Percentiles rank a stretch among this genome's conserved stretches.
These are phyloP conservation scores for Boletus insuetus DNA, from an alignment of 768 basidiomycete species.

Conservation along the genomic window DNA sequence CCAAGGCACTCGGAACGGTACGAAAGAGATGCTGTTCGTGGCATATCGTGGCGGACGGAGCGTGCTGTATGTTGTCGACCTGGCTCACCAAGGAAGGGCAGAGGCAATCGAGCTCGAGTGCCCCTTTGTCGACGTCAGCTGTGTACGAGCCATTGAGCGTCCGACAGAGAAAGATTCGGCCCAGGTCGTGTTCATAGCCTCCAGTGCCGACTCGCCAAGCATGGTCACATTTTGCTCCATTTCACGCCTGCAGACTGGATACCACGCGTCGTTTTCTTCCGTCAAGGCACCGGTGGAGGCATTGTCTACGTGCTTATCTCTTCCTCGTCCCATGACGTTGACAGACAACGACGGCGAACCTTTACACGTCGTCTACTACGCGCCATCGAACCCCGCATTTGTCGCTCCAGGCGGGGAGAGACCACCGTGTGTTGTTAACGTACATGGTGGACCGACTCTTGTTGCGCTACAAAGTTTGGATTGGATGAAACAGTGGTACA, in stretches of 20 bases:
- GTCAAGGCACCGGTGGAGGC: not conserved
- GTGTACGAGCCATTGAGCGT: not conserved
- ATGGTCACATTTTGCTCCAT: not conserved
- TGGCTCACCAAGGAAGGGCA: not conserved
- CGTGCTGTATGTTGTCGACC: not conserved
- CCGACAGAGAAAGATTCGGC: not conserved
- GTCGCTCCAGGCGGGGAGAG: not conserved
- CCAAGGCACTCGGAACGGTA: not conserved
- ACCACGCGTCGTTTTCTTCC: not conserved
- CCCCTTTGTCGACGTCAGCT: constrained; percentile 4
- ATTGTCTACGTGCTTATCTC: not conserved
- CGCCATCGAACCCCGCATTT: not conserved
- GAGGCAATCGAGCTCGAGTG: not conserved
- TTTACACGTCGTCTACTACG: not conserved
- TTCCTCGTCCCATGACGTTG: not conserved
- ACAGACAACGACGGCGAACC: not conserved
- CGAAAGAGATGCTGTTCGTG: not conserved
- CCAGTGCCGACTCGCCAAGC: not conserved
- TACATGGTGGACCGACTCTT: not conserved
- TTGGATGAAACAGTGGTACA: constrained; percentile 3
- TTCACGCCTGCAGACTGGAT: not conserved
- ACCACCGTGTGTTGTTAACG: constrained; percentile 1
- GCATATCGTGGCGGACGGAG: constrained; percentile 2
- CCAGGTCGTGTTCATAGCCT: constrained; percentile 1
- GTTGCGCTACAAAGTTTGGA: not conserved